Percentiles rank a stretch among this genome's conserved stretches.
These are phyloP conservation scores for Sclerotinia spermophila DNA, from an alignment of 2,329 filamentous ascomycete genomes.

Conservation along the genomic window DNA sequence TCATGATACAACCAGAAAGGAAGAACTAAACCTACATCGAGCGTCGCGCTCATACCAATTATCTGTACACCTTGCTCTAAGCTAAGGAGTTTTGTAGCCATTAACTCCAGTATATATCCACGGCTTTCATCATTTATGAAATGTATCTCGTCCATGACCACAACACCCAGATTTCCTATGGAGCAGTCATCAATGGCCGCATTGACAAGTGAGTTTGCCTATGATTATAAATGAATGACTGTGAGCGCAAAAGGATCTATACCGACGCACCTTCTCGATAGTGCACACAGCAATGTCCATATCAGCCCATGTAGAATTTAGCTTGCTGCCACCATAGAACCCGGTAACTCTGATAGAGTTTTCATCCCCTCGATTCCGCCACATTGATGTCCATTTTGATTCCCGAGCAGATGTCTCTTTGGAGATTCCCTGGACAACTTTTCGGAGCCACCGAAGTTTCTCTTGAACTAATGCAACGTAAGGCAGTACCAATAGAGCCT, in stretches of 20 bases:
- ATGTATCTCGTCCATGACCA: constrained; percentile 76
- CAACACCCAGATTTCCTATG: constrained; percentile 57
- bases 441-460: constrained; percentile 70
- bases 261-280: constrained; percentile 62
- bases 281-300: constrained; percentile 78
- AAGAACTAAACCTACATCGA: constrained; percentile 51
- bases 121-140: constrained; percentile 76
- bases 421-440: constrained; percentile 57
- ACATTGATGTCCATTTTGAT: constrained; percentile 41
- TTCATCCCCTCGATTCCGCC: constrained; percentile 53
- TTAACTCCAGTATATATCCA: constrained; percentile 72
- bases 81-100: constrained; percentile 69
- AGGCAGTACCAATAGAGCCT: constrained; percentile 69
- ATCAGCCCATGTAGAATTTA: constrained; percentile 64
- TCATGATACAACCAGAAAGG: background rate
- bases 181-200: constrained; percentile 67
- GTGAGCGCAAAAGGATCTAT: background rate
- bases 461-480: constrained; percentile 79
- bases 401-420: constrained; percentile 29
- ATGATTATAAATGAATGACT: constrained; percentile 6
- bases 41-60: constrained; percentile 75
- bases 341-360: constrained; percentile 63
- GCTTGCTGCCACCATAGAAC: constrained; percentile 71
- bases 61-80: constrained; percentile 66
- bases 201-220: constrained; percentile 74